Percentiles rank a stretch among this genome's conserved stretches.
These are phyloP conservation scores for Monilinia fructigena DNA, from an alignment of 2,329 filamentous ascomycete species.

Conservation along the genomic window DNA sequence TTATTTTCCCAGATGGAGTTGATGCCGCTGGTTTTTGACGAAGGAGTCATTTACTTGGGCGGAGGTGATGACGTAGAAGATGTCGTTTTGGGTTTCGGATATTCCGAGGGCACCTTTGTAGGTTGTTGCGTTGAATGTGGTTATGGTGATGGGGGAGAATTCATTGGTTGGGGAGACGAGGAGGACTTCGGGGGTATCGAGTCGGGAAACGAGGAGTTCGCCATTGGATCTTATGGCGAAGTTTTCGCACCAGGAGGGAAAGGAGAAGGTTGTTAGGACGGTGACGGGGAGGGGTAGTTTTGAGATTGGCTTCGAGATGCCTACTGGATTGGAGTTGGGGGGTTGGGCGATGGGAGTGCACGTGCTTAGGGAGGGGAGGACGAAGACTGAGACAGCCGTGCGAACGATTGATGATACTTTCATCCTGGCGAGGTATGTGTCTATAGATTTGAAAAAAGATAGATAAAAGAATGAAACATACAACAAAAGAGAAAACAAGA, in stretches of 20 bases:
- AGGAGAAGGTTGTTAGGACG: constrained; percentile 20
- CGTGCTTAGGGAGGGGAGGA: constrained; percentile 12
- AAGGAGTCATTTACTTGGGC: constrained; percentile 38
- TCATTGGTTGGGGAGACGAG: constrained; percentile 38
- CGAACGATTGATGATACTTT: constrained; percentile 5
- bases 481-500: not conserved
- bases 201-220: constrained; percentile 40
- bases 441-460: not conserved
- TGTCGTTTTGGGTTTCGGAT: constrained; percentile 39
- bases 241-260: constrained; percentile 40
- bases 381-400: not conserved
- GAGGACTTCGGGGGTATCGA: constrained; percentile 40
- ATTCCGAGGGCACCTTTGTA: constrained; percentile 41
- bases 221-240: constrained; percentile 42
- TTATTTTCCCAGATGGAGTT: constrained; percentile 34
- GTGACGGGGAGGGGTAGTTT: constrained; percentile 25
- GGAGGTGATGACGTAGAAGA: constrained; percentile 35
- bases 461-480: not conserved
- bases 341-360: not conserved
- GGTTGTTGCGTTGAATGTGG: constrained; percentile 38
- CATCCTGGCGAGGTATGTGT: not conserved
- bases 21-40: constrained; percentile 30
- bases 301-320: not conserved
- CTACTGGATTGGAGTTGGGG: not conserved
- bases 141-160: constrained; percentile 28